Conservation (phyloP, 164 flowering plant genomes). For the Annona squamosa region DNA sequence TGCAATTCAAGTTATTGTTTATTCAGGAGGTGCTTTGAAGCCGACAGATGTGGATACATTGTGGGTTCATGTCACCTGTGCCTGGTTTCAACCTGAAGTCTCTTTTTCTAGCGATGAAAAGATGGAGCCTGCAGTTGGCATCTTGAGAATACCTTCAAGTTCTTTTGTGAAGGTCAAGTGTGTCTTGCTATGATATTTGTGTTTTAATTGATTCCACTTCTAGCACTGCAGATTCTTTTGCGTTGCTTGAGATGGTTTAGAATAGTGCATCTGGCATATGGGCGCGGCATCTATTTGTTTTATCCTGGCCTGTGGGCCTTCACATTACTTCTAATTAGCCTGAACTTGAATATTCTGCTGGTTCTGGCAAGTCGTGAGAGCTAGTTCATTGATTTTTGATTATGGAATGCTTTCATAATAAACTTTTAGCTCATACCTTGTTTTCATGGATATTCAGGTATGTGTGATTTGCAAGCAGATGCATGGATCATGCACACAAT, state of each 20-base stretch:
- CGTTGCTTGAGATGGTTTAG: not conserved
- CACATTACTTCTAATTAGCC: not conserved
- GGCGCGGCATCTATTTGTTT: not conserved
- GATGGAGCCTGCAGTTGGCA: conserved; percentile 98
- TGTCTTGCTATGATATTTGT: not conserved
- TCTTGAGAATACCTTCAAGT: conserved; percentile 70
- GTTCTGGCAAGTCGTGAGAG: not conserved
- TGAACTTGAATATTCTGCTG: not conserved
- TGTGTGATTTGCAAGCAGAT: conserved; percentile 93
- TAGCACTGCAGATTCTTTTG: not conserved
- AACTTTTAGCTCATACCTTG: not conserved
- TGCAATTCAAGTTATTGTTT: not conserved
- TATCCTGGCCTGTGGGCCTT: not conserved
- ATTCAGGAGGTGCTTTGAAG: conserved; percentile 94
- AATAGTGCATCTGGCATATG: not conserved
- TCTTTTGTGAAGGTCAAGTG: conserved; percentile 63
- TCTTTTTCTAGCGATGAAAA: conserved; percentile 74
- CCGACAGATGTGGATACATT: conserved; percentile 80
- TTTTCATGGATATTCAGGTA: conserved; percentile 38
- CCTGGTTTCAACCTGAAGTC: conserved; percentile 98
- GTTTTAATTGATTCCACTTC: not conserved
- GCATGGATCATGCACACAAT: conserved; percentile 96
- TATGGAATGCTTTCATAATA: not conserved
- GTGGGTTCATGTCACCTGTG: conserved; percentile 99
- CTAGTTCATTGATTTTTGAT: not conserved